phyloP scores from a whole-genome alignment of 2,329 filamentous ascomycete genomes.

The Periconia sp. region DNA sequence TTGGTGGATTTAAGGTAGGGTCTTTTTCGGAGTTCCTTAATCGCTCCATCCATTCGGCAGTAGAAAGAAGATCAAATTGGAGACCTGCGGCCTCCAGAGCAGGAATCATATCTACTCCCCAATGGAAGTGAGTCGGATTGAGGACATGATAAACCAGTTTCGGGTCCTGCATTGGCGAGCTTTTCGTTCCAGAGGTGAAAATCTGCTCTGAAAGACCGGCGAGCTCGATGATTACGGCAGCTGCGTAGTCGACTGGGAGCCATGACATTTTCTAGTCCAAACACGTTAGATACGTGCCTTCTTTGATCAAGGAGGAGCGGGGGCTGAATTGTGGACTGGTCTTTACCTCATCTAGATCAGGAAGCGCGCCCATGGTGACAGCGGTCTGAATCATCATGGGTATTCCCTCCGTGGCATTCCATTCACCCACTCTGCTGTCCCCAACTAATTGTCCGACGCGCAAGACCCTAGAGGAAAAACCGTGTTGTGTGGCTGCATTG shows the following conservation, averaged over 20 bases:
- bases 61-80: slow-evolving; percentile 26
- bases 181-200: too few relatives aligned
- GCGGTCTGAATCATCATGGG: slow-evolving; percentile 58
- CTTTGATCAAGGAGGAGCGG: not conserved
- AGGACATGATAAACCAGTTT: slow-evolving; percentile 59
- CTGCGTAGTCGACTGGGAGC: slow-evolving; percentile 54
- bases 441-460: slow-evolving; percentile 56
- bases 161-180: slow-evolving; percentile 2
- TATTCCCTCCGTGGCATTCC: slow-evolving; percentile 59
- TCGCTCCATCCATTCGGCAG: slow-evolving; percentile 32
- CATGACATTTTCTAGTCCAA: slow-evolving; percentile 35
- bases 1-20: slow-evolving; percentile 30
- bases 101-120: slow-evolving; percentile 62
- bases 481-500: slow-evolving; percentile 17
- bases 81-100: slow-evolving; percentile 53
- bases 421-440: slow-evolving; percentile 53
- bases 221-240: slow-evolving; percentile 40
- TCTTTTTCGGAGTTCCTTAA: slow-evolving; percentile 27
- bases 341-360: slow-evolving; percentile 48
- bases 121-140: slow-evolving; percentile 58
- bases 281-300: too few relatives aligned
- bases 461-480: slow-evolving; percentile 42
- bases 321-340: not conserved
- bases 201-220: too few relatives aligned
- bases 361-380: slow-evolving; percentile 54